Percentiles rank a stretch among this genome's conserved stretches.
Conservation (phyloP, 2,329 filamentous ascomycete genomes). For the Aureobasidium zeae region DNA sequence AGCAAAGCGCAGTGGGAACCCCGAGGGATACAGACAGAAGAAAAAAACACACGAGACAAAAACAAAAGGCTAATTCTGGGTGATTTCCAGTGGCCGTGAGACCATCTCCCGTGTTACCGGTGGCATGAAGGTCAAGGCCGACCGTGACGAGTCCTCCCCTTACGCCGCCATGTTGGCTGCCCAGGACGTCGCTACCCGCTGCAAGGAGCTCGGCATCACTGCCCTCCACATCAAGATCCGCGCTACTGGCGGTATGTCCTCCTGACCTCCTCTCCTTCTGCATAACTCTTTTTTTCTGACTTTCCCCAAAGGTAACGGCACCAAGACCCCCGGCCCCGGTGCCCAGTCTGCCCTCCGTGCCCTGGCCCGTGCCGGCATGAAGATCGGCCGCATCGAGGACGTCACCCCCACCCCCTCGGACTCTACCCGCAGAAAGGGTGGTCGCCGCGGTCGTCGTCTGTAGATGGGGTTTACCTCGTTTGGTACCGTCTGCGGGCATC, state of each 20-base stretch:
- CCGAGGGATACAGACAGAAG: too few relatives aligned
- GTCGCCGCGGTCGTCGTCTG: constrained; percentile 99
- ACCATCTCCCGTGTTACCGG: constrained; percentile 99
- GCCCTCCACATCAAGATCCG: constrained; percentile 99
- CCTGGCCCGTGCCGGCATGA: constrained; percentile 98
- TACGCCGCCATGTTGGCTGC: constrained; percentile 99
- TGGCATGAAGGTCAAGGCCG: constrained; percentile 99
- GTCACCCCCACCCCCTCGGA: constrained; percentile 98
- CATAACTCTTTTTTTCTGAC: not conserved
- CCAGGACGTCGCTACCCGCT: constrained; percentile 80
- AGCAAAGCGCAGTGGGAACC: too few relatives aligned
- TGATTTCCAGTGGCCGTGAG: constrained; percentile 87
- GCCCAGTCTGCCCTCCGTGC: constrained; percentile 98
- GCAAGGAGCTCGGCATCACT: constrained; percentile 78
- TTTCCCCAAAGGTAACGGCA: constrained; percentile 67
- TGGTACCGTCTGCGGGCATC: constrained; percentile 20
- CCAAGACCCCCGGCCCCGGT: constrained; percentile 99
- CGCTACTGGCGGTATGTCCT: constrained; percentile 79
- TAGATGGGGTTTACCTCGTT: too few relatives aligned
- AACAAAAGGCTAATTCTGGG: constrained; percentile 51
- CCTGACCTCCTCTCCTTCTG: not conserved
- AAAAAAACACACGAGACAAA: constrained; percentile 1
- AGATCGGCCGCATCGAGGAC: constrained; percentile 99
- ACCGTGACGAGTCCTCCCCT: constrained; percentile 98
- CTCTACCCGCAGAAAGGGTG: constrained; percentile 99